Conservation (phyloP, 148 eudicot genomes). For the Polygonum maritimum region DNA sequence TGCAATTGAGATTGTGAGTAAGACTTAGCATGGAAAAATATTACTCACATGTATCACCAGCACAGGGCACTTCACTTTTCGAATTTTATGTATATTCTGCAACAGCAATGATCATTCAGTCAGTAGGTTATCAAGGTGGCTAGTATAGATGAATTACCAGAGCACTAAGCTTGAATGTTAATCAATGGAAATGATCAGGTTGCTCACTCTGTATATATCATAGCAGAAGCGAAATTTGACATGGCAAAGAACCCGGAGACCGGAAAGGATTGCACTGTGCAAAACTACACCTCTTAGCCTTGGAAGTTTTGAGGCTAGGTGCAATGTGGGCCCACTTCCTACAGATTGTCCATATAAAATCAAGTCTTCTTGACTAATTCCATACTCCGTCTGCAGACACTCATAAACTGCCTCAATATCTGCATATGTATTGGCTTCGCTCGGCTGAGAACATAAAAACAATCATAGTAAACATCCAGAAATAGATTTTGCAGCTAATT, state of each 20-base stretch:
- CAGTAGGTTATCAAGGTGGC: slow-evolving; percentile 6
- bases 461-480: neutral
- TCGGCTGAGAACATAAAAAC: slow-evolving; percentile 50
- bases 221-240: slow-evolving; percentile 76
- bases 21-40: neutral
- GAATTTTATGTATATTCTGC: slow-evolving; percentile 94
- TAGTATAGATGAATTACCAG: neutral
- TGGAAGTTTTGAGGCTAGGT: slow-evolving; percentile 81
- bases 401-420: slow-evolving; percentile 97
- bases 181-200: neutral
- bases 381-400: slow-evolving; percentile 89
- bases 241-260: slow-evolving; percentile 92
- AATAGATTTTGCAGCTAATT: neutral
- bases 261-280: slow-evolving; percentile 98
- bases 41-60: slow-evolving; percentile 95
- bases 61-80: slow-evolving; percentile 91
- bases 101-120: slow-evolving; percentile 15
- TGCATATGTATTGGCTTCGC: slow-evolving; percentile 80
- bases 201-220: slow-evolving; percentile 83
- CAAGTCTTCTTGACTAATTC: slow-evolving; percentile 85
- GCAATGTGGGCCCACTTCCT: slow-evolving; percentile 97
- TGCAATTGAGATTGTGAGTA: neutral
- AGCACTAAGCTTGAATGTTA: neutral
- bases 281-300: slow-evolving; percentile 96
- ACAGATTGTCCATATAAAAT: slow-evolving; percentile 97